These are phyloP conservation scores for Eucalyptus globulus DNA, from an alignment of 345 rosid species.

Conservation along the genomic window DNA sequence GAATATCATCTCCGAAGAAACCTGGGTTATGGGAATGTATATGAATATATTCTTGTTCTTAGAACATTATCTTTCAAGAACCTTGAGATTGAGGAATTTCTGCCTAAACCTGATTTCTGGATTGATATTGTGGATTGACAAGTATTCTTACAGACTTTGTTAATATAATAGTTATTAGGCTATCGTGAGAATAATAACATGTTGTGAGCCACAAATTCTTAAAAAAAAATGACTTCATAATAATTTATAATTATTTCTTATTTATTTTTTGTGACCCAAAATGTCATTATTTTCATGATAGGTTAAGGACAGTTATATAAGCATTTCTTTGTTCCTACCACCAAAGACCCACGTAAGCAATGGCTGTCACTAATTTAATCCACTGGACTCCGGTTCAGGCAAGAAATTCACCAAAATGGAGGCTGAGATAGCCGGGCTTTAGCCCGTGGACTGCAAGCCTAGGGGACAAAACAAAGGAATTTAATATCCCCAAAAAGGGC, in stretches of 20 bases:
- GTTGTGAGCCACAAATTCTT: too few relatives aligned
- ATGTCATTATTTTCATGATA: too few relatives aligned
- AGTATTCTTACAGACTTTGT: too few relatives aligned
- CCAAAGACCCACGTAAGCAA: not conserved
- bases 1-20: not conserved
- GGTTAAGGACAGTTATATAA: too few relatives aligned
- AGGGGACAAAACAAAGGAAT: not conserved
- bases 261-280: too few relatives aligned
- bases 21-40: not conserved
- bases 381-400: not conserved
- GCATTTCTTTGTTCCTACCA: not conserved
- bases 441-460: not conserved
- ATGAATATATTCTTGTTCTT: not conserved
- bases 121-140: not conserved
- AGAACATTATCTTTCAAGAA: not conserved
- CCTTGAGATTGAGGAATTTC: not conserved
- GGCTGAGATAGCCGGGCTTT: not conserved
- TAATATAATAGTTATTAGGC: too few relatives aligned
- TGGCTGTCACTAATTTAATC: not conserved
- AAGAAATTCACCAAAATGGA: not conserved
- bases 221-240: rapidly evolving
- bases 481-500: not conserved
- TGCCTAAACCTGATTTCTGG: not conserved
- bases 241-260: too few relatives aligned
- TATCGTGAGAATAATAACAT: too few relatives aligned